Base-by-base conservation (phyloP, 192 early-diverging fungal genomes). In the Glomus cerebriforme region DNA sequence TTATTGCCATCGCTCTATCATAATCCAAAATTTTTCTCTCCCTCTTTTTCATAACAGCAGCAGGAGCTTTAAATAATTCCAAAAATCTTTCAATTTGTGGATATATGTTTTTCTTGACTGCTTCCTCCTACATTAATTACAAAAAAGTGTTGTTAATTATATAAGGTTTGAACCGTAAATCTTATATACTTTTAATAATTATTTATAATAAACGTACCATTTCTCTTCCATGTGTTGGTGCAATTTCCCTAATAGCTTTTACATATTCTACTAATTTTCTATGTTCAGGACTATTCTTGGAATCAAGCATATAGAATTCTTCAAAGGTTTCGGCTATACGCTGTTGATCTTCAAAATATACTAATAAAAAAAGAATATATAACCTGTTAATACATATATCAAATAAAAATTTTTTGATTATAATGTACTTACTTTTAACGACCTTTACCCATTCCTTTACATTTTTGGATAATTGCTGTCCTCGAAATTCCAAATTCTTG, bases 21-120 rank as follows among this genome's bases (percentile, higher is more conserved):
- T 91, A 90, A 75, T 95, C 94, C 35, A 95, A 73, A 39, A 90
- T 72, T 74, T 95, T 95, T 59, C 87, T 85, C 3, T 91, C 87
- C 22, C 94, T 83, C 73, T 94, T 95, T 67, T 90, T 86, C 80
- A 95, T 93, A 8, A 95, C 86, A 54, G 91, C 85, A 24, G 85
- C 78, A 10, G 92, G 94, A 15, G 88, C 90, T 49, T 88, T 86
- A 77, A 95, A 90, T 12, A 83, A 60, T 26, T 82, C 85, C 34
- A 91, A 49, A 65, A 85, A 86, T 7, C 49, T 78, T 24, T 89
- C 90, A 47, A 91, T 82, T 80, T 81, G 75, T 24, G 84, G 81
- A 78, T 86, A 88, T 10, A 89, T 81, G 0, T 79, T 81, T 64
- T 81, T 82, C 39, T 83, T 86, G 12, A 83, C 31, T 17, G 49